These are phyloP conservation scores for Penicillium pulvis DNA, from an alignment of 495 filamentous ascomycete species.

Conservation along the genomic window DNA sequence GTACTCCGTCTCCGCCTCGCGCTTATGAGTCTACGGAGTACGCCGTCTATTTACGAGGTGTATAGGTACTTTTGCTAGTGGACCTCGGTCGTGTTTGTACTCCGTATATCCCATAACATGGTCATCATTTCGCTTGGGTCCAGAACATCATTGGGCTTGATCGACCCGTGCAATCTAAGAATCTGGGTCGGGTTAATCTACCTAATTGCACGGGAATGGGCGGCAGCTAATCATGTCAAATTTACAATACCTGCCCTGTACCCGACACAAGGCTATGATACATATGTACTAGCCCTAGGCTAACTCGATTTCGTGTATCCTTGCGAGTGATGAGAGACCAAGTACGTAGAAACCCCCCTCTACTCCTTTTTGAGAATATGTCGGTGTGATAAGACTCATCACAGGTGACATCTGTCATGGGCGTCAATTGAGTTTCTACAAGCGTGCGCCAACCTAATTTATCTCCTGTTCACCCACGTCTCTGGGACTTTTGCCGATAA, in stretches of 20 bases:
- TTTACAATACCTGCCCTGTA: background rate
- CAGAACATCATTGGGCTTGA: background rate
- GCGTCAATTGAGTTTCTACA: slow-evolving; percentile 45
- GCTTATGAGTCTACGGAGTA: slow-evolving; percentile 10
- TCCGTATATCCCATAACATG: no score
- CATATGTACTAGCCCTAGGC: background rate
- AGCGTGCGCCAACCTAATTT: slow-evolving; percentile 42
- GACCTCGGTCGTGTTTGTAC: no score
- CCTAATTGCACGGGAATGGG: slow-evolving; percentile 5
- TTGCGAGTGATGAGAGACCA: no score
- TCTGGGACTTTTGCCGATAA: slow-evolving; percentile 28
- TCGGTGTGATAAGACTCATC: background rate
- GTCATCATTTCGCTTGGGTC: background rate
- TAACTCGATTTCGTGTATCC: background rate
- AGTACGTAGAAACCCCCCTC: no score
- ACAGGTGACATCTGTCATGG: slow-evolving; percentile 27
- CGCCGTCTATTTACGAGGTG: background rate
- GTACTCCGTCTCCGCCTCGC: slow-evolving; percentile 13
- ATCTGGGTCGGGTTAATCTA: slow-evolving; percentile 8
- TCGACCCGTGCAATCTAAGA: slow-evolving; percentile 1
- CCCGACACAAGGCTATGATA: background rate
- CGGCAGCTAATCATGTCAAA: slow-evolving; percentile 1
- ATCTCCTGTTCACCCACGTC: slow-evolving; percentile 36
- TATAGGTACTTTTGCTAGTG: background rate
- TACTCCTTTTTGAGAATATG: background rate